A percentile compares a stretch with the other conserved stretches of the same genome.
Conservation (phyloP, 768 basidiomycete genomes). For the Boletellus sp. region DNA sequence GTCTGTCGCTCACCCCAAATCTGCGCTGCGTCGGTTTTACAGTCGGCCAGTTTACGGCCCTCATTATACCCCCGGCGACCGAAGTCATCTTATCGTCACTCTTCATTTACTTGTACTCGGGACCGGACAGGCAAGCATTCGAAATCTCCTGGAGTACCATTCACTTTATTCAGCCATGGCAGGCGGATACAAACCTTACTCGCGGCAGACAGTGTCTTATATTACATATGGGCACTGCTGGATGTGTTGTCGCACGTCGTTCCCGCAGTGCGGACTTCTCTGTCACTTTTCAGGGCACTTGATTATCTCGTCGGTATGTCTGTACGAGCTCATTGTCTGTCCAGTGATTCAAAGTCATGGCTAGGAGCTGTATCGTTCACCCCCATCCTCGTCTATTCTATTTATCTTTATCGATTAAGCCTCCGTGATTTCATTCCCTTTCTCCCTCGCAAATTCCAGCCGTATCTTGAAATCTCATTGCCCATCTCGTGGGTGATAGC, state of each 20-base stretch:
- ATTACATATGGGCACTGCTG: conserved; percentile 54
- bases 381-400: conserved; percentile 60
- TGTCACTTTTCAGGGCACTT: conserved; percentile 46
- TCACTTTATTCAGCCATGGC: conserved; percentile 3
- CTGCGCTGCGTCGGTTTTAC: conserved; percentile 65
- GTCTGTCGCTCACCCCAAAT: conserved; percentile 65
- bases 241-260: conserved; percentile 58
- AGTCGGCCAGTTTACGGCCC: conserved; percentile 40
- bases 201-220: conserved; percentile 57
- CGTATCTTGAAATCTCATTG: conserved; percentile 42
- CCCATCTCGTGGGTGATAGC: conserved; percentile 54
- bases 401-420: conserved; percentile 60
- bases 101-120: conserved; percentile 48
- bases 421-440: conserved; percentile 46
- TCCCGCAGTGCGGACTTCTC: conserved; percentile 46
- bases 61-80: conserved; percentile 61
- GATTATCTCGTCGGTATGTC: conserved; percentile 61
- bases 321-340: not conserved
- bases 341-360: not conserved
- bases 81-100: conserved; percentile 58
- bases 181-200: conserved; percentile 56
- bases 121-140: conserved; percentile 44
- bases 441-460: conserved; percentile 49
- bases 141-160: not conserved
- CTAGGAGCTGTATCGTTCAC: conserved; percentile 55